Percentiles rank a stretch among this genome's conserved stretches.
Evolutionary conservation across 306 rosid genomes (phyloP).

Genomic region (Cyclanthera cordifolia): DNA sequence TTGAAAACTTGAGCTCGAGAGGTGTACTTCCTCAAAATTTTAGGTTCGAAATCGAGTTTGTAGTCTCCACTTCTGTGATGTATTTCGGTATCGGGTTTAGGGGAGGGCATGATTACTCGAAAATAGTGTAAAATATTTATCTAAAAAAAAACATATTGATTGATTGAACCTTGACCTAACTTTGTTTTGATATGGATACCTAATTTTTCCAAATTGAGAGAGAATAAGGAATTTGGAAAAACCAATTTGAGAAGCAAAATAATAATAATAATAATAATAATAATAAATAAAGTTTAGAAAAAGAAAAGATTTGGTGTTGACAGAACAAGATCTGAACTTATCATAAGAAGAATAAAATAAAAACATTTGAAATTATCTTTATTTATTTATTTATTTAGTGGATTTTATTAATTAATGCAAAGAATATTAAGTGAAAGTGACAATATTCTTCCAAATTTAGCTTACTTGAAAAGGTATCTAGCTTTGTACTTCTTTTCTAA

Average conservation of each 20-base stretch:
- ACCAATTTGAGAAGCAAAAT: neutral
- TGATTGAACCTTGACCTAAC: conserved; percentile 10
- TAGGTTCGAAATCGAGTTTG: no score
- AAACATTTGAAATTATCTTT: neutral
- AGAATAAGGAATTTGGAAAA: conserved; percentile 3
- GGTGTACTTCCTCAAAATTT: no score
- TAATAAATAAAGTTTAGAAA: no score
- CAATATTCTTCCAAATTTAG: neutral
- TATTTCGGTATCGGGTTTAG: no score
- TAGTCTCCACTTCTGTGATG: no score
- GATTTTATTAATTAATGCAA: neutral
- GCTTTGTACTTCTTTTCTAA: neutral
- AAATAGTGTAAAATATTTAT: no score
- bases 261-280: no score
- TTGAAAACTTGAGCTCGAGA: no score
- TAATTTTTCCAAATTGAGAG: neutral
- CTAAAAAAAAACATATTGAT: no score
- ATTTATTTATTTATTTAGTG: neutral
- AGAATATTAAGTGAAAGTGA: neutral
- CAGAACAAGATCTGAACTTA: neutral
- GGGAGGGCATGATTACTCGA: no score
- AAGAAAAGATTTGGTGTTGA: conserved; percentile 10
- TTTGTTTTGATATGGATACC: neutral
- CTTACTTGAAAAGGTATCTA: neutral
- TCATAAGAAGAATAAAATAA: conserved; percentile 4